Base-by-base conservation (phyloP, 2,329 filamentous ascomycete species). In the Epichloe gansuensis region DNA sequence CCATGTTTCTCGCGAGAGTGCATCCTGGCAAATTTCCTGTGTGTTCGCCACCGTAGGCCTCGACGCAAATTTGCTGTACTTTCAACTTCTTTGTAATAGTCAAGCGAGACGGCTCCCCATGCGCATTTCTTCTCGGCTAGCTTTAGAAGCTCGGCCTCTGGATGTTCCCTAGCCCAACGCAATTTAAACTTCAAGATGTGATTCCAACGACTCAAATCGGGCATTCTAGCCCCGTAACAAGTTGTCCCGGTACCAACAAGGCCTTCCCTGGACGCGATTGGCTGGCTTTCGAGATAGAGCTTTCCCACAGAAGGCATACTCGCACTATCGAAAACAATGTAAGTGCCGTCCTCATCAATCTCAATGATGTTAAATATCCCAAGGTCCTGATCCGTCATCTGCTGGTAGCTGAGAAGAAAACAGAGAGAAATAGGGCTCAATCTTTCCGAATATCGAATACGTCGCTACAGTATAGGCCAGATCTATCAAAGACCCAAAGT, bases 401-500 rank as follows among this genome's bases (percentile, higher is more conserved):
- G 55, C 51, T 60, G 56, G 56, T 68, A 67, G 56, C 59, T 59
- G 36, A 60, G 55, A 49, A 66, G 51, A 66, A 52, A 41, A 63
- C 51, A 27, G 58, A 58, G 23, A 67, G 55, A 49, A 68, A 62
- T 46, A 57, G 55, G n/a, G 49, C 25, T 21, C 60, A 60, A 31
- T 67, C 58, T 54, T 61, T 54, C 34, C 45, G 58, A 49, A 66
- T 43, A 57, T 69, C 56, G 43, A 68, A 61, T 45, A 56, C 7
- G 6, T 64, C 57, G 53, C 61, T 62, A 38, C 59, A 62, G 52
- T 67, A 68, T 46, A 63, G 47, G 34, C 67, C 65, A 49, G 65
- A 66, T 53, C 67, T 59, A 58, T 68, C 66, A 58, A 70, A 69
- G 41, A 65, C 58, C 64, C 63, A 69, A 41, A 66, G 52, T 53